phyloP scores from a whole-genome alignment of 2,329 filamentous ascomycete species.

The Massarina eburnea region DNA sequence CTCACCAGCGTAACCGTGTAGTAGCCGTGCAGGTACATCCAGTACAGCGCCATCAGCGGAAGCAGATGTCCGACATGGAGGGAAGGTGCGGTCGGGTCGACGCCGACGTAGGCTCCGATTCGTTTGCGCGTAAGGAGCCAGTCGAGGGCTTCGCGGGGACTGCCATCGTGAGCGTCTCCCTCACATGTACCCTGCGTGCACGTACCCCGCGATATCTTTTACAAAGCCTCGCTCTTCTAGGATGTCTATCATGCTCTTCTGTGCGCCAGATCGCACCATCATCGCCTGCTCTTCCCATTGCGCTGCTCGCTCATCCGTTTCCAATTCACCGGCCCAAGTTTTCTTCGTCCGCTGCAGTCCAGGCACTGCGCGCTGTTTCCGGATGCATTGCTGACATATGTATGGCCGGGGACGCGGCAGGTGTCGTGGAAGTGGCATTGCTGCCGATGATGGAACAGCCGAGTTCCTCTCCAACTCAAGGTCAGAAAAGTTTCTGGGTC shows the following conservation, averaged over 20 bases:
- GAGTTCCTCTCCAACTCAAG: too few relatives aligned
- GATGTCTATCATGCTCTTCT: constrained; percentile 58
- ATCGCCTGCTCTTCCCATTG: constrained; percentile 33
- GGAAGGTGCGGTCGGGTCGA: constrained; percentile 79
- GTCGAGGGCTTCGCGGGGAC: constrained; percentile 58
- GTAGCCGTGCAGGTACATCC: constrained; percentile 78
- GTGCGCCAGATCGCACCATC: constrained; percentile 28
- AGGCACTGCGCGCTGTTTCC: constrained; percentile 20
- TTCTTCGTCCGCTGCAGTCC: constrained; percentile 17
- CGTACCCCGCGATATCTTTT: constrained; percentile 74
- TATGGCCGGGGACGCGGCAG: constrained; percentile 29
- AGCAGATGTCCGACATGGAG: constrained; percentile 80
- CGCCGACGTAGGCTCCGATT: constrained; percentile 75
- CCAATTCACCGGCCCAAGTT: constrained; percentile 25
- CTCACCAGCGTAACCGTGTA: constrained; percentile 63
- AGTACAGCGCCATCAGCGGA: constrained; percentile 80
- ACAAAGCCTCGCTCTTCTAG: constrained; percentile 73
- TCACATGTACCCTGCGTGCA: constrained; percentile 12
- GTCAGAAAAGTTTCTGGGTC: too few relatives aligned
- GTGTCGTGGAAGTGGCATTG: constrained; percentile 33
- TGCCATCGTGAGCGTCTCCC: constrained; percentile 19
- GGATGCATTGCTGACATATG: constrained; percentile 32
- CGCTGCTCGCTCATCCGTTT: constrained; percentile 14
- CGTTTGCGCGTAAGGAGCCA: constrained; percentile 65
- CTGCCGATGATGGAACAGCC: constrained; percentile 19